These are phyloP conservation scores for Ogataea haglerorum DNA, from an alignment of 805 yeast genomes.

Conservation along the genomic window DNA sequence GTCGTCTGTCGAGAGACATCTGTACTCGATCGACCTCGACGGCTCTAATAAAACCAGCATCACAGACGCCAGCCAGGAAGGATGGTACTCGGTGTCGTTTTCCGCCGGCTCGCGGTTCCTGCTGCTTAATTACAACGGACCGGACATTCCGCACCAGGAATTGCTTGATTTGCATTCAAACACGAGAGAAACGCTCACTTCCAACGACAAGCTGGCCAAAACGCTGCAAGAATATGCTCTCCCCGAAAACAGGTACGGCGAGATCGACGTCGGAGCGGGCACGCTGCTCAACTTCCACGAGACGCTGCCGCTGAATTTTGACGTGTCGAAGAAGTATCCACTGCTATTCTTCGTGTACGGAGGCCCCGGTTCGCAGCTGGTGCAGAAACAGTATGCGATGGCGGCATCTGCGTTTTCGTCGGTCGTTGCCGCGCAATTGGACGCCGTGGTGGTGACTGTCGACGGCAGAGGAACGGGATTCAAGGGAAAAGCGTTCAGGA, in stretches of 20 bases:
- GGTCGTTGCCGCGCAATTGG: slow-evolving; percentile 69
- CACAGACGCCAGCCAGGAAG: slow-evolving; percentile 53
- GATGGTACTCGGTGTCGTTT: slow-evolving; percentile 69
- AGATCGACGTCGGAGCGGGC: slow-evolving; percentile 41
- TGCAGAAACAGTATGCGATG: slow-evolving; percentile 55
- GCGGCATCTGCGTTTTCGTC: slow-evolving; percentile 73
- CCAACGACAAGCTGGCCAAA: slow-evolving; percentile 42
- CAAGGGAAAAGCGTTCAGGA: slow-evolving; percentile 75
- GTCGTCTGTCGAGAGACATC: slow-evolving; percentile 79
- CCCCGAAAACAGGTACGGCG: slow-evolving; percentile 55
- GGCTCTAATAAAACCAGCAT: slow-evolving; percentile 41
- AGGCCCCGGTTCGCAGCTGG: slow-evolving; percentile 92
- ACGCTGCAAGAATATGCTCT: slow-evolving; percentile 45
- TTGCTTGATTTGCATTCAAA: slow-evolving; percentile 52
- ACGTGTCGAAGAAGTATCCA: slow-evolving; percentile 64
- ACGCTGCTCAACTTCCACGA: slow-evolving; percentile 59
- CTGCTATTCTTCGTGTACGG: slow-evolving; percentile 88
- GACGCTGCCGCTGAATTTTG: slow-evolving; percentile 72
- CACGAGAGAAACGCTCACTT: slow-evolving; percentile 40
- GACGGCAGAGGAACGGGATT: slow-evolving; percentile 97
- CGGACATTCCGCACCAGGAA: slow-evolving; percentile 74
- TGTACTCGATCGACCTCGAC: slow-evolving; percentile 64
- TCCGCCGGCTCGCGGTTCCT: slow-evolving; percentile 76
- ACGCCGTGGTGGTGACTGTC: slow-evolving; percentile 87
- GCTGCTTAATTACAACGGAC: slow-evolving; percentile 72